These are phyloP conservation scores for Kalmanozyma brasiliensis DNA, from an alignment of 1,284 basidiomycete species.

Conservation along the genomic window DNA sequence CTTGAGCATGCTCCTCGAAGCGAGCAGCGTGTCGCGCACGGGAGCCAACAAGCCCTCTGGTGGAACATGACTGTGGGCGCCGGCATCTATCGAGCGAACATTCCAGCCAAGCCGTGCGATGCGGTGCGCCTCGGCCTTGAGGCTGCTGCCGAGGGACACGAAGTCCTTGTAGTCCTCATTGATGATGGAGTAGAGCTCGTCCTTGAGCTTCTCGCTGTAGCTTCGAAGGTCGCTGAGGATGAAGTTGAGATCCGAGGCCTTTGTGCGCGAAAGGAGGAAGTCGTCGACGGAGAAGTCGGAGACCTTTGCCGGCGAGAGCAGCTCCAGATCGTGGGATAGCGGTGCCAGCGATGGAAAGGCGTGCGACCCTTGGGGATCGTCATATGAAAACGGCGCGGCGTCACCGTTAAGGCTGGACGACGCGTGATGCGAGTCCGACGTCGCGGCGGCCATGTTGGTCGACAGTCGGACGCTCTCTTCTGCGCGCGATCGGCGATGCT, in stretches of 20 bases:
- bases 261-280: conserved; percentile 86
- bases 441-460: conserved; percentile 3
- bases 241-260: conserved; percentile 84
- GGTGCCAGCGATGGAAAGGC: conserved; percentile 78
- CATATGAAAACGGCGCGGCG: not conserved
- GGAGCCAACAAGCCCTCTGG: conserved; percentile 38
- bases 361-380: conserved; percentile 6
- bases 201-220: conserved; percentile 83
- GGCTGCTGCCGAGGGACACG: conserved; percentile 80
- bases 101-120: conserved; percentile 42
- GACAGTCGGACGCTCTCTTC: not conserved
- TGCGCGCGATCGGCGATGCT: not conserved
- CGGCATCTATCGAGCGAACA: not conserved
- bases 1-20: conserved; percentile 71
- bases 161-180: conserved; percentile 98
- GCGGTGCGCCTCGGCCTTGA: conserved; percentile 42
- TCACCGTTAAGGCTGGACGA: conserved; percentile 5
- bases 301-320: conserved; percentile 73
- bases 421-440: conserved; percentile 10
- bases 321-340: conserved; percentile 80
- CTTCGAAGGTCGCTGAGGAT: conserved; percentile 85
- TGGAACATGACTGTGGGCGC: not conserved
- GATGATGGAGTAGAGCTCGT: conserved; percentile 92
- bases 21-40: conserved; percentile 32
- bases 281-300: conserved; percentile 80